Evolutionary conservation across 2,329 filamentous ascomycete species (phyloP).

Genomic region (Moelleriella libera): DNA sequence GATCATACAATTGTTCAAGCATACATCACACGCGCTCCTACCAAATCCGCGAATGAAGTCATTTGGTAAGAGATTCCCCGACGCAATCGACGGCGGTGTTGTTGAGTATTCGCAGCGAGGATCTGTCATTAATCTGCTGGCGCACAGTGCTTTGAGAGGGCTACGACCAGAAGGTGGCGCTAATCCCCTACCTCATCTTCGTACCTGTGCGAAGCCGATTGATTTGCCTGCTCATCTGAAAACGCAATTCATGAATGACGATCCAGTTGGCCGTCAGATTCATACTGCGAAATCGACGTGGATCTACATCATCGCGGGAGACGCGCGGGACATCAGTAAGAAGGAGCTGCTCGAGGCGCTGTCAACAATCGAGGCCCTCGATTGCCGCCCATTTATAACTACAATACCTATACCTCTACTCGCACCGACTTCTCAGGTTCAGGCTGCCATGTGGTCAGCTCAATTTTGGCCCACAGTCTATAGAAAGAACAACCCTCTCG

Average conservation of each 20-base stretch:
- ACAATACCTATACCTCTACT: constrained; percentile 57
- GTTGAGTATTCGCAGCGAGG: neutral
- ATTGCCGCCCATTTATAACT: constrained; percentile 41
- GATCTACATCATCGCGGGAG: constrained; percentile 44
- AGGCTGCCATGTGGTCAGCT: constrained; percentile 60
- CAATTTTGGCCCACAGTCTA: constrained; percentile 78
- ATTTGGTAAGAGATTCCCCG: constrained; percentile 44
- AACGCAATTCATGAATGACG: constrained; percentile 44
- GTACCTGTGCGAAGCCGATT: constrained; percentile 58
- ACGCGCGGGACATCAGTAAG: constrained; percentile 34
- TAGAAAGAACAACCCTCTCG: constrained; percentile 75
- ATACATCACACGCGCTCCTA: constrained; percentile 59
- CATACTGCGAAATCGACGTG: constrained; percentile 46
- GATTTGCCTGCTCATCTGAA: constrained; percentile 55
- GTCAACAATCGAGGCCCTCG: constrained; percentile 33
- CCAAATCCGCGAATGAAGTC: constrained; percentile 56
- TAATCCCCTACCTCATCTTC: constrained; percentile 57
- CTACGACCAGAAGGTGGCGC: constrained; percentile 45
- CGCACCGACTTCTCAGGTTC: constrained; percentile 60
- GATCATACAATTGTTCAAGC: constrained; percentile 45
- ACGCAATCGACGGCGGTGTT: neutral
- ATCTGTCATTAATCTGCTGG: constrained; percentile 6
- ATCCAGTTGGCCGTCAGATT: constrained; percentile 36
- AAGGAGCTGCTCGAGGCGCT: constrained; percentile 36
- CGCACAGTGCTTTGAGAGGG: constrained; percentile 35